Evolutionary conservation across 169 alveolate species (phyloP), one percentile per base, ranked within the genome.

Genomic region (Plasmodium ovale): DNA sequence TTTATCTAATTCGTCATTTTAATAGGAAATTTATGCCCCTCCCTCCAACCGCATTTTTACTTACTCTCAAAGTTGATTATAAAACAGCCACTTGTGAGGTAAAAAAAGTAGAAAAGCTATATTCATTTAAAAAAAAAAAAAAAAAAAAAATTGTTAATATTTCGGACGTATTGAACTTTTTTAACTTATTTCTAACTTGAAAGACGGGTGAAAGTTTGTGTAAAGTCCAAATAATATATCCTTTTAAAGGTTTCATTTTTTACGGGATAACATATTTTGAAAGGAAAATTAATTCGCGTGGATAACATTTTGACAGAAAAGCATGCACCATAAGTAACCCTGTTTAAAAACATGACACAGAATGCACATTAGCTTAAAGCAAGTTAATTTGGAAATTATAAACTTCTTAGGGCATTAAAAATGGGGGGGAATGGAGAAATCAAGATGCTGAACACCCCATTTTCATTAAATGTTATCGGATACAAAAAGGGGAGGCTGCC

Each of bases 31-130:
- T 49, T n/a, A 44, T 44, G 2, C 10, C 10, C 3, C 10, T 54
- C 33, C 21, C 27, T 29, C 54, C 25, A 23, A 9, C 16, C n/a
- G n/a, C n/a, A n/a, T n/a, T 74, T 59, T 59, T 74, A 74, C 73
- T 44, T 59, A 74, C 88, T 39, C 7, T 74, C 65, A 60, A 74
- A 59, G 60, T 23, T 39, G 29, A 74, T 58, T 35, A 74, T 74
- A 49, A 74, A 42, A 74, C 51, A 58, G 35, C 68, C 88, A 53
- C 88, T 74, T 6, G 39, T 35, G 47, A 74, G 88, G 58, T 74
- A 74, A 49, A 74, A 74, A 29, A 74, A 51, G 53, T 74, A 74
- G 2, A 74, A 67, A 64, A 53, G 65, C 88, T 74, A 74, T 37
- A 59, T 58, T 74, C 42, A 19, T 25, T n/a, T n/a, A n/a, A n/a